Percentiles rank a stretch among this genome's conserved stretches.
These are phyloP conservation scores for Sugiyamaella chiloensis DNA, from an alignment of 805 yeast genomes.

Conservation along the genomic window DNA sequence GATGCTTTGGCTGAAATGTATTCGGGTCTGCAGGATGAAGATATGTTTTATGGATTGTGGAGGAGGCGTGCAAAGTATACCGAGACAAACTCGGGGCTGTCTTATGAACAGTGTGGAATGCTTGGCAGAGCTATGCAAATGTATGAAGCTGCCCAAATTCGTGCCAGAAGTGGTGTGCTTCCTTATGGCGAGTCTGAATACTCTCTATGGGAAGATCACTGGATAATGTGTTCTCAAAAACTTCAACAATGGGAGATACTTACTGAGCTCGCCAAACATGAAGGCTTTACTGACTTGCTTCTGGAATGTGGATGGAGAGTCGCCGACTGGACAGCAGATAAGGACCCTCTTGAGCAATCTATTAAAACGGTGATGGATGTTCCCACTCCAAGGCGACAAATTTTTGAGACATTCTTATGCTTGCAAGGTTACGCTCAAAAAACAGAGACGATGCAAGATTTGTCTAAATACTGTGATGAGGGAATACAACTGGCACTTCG, in stretches of 20 bases:
- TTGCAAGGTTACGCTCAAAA: constrained; percentile 93
- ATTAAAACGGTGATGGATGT: constrained; percentile 97
- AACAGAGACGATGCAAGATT: constrained; percentile 78
- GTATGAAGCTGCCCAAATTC: constrained; percentile 94
- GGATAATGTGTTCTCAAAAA: constrained; percentile 97
- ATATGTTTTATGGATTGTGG: constrained; percentile 98
- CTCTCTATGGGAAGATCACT: constrained; percentile 96
- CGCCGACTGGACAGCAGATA: constrained; percentile 95
- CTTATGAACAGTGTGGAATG: constrained; percentile 90
- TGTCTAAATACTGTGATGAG: constrained; percentile 86
- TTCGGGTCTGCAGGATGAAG: constrained; percentile 85
- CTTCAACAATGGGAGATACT: constrained; percentile 97
- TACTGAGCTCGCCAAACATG: constrained; percentile 95
- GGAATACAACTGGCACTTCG: constrained; percentile 90
- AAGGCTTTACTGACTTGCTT: constrained; percentile 90
- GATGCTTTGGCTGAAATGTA: constrained; percentile 91
- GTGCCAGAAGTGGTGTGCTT: constrained; percentile 89
- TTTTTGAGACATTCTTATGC: constrained; percentile 89
- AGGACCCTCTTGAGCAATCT: constrained; percentile 90
- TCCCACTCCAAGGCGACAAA: constrained; percentile 95
- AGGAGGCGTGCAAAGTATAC: constrained; percentile 91
- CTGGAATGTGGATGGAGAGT: constrained; percentile 99
- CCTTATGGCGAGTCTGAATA: constrained; percentile 96
- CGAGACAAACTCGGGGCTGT: constrained; percentile 88
- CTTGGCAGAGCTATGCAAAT: constrained; percentile 93